Base-by-base conservation (phyloP, 768 basidiomycete species). In the Boletellus ananas region DNA sequence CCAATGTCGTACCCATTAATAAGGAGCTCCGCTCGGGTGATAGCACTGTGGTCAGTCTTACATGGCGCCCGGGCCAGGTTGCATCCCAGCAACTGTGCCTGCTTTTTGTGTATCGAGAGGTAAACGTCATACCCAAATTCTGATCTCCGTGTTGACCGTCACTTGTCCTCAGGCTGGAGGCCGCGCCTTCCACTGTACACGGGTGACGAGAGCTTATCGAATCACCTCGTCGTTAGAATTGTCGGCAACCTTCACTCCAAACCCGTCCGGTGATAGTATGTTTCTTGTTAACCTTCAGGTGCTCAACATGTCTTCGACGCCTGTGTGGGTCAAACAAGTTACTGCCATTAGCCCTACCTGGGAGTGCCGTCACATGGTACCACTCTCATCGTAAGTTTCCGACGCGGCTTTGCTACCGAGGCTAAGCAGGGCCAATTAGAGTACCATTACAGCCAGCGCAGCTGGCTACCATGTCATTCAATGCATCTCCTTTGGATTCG, bases 271-370 rank as follows among this genome's bases (percentile, higher is more conserved):
- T 20, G 79, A 81, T 13, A 58, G 76, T 49, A 58, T 73, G n/a
- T 87, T 80, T 61, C 61, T 74, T 7, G 46, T 88, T 23, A 72
- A 77, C 46, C 54, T 87, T 10, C 79, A 83, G 54, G 57, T 89
- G 7, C 75, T 75, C 43, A 88, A 87, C 60, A 49, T 74, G 1
- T 61, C 69, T 17, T 70, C 70, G 4, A 62, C 62, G 20, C 59
- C 72, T 14, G 59, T 88, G 29, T 58, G 65, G 14, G 55, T 94
- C 16, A 73, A 72, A 4, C 83, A 88, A 56, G 58, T 93, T 7
- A 78, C 76, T 4, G 74, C 79, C 23, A 54, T 90, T 43, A 91
- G 90, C 57, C 80, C 88, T 1, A 70, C 72, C 6, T 94, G 92
- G 92, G 64, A 66, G 36, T 83, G 79, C 52, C 63, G 65, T 2